Conservation (phyloP, 108 stramenopile genomes). For the Tribonema minus region DNA sequence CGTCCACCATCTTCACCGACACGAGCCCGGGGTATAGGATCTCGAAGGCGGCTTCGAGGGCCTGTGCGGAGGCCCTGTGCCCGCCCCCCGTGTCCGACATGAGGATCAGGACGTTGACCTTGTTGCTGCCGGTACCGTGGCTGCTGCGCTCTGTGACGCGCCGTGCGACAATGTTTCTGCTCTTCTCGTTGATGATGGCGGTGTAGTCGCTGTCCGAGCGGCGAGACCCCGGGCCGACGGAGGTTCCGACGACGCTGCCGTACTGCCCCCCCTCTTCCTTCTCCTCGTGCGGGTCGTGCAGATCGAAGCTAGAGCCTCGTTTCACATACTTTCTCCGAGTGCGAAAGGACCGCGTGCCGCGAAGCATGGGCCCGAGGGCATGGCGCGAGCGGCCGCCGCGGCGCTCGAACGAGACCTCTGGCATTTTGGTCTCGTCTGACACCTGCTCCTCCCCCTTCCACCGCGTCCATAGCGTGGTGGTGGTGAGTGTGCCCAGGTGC, state of each 20-base stretch:
- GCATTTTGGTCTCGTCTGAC: not conserved
- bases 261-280: not conserved
- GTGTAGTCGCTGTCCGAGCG: no score
- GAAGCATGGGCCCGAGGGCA: not conserved
- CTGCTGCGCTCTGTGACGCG: not conserved
- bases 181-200: not conserved
- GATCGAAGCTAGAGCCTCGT: not conserved
- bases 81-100: constrained; percentile 94
- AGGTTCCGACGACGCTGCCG: no score
- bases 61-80: constrained; percentile 81
- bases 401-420: not conserved
- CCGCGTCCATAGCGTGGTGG: not conserved
- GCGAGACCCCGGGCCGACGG: no score
- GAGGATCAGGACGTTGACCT: constrained; percentile 76
- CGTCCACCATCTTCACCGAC: constrained; percentile 66
- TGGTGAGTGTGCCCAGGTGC: not conserved
- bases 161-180: not conserved
- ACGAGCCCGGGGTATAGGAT: constrained; percentile 43
- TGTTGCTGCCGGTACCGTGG: not conserved
- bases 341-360: not conserved
- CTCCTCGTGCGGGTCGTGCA: not conserved
- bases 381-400: not conserved
- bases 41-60: constrained; percentile 47
- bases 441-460: not conserved
- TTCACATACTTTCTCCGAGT: not conserved